Percentiles rank a stretch among this genome's conserved stretches.
Evolutionary conservation across 2,329 filamentous ascomycete genomes (phyloP).

Genomic region (Pseudofabraea citricarpa): DNA sequence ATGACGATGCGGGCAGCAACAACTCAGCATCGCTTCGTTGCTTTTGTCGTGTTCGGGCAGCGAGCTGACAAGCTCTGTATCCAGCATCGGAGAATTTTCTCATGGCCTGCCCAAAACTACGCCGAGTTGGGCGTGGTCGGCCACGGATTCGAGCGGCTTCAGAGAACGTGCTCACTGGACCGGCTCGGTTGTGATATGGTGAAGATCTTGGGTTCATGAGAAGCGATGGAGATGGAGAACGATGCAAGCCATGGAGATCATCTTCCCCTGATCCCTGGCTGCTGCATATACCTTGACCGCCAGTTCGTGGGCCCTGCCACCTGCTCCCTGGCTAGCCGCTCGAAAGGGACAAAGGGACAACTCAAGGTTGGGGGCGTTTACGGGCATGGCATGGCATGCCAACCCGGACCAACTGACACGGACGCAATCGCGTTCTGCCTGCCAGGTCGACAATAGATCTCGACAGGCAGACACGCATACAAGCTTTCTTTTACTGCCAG

Average conservation of each 20-base stretch:
- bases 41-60: conserved; percentile 1
- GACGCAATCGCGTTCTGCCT: conserved; percentile 3
- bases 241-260: conserved; percentile 30
- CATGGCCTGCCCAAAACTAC: neutral
- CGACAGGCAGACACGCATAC: too few relatives aligned
- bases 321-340: neutral
- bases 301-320: conserved; percentile 21
- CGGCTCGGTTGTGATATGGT: conserved; percentile 13
- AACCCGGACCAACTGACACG: conserved; percentile 7
- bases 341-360: neutral
- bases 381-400: conserved; percentile 17
- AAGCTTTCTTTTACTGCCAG: conserved; percentile 11
- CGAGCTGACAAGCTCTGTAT: conserved; percentile 1
- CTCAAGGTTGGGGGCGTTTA: conserved; percentile 6
- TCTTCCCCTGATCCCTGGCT: conserved; percentile 22
- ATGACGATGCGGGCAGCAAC: neutral
- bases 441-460: conserved; percentile 4
- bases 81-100: conserved; percentile 1
- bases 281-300: conserved; percentile 27
- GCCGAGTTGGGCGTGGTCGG: conserved; percentile 10
- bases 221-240: conserved; percentile 15
- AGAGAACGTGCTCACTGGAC: conserved; percentile 14
- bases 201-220: conserved; percentile 29
- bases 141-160: conserved; percentile 11
- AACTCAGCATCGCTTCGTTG: neutral